These are phyloP conservation scores for Penicillium soppii DNA, from an alignment of 495 filamentous ascomycete species.

Conservation along the genomic window DNA sequence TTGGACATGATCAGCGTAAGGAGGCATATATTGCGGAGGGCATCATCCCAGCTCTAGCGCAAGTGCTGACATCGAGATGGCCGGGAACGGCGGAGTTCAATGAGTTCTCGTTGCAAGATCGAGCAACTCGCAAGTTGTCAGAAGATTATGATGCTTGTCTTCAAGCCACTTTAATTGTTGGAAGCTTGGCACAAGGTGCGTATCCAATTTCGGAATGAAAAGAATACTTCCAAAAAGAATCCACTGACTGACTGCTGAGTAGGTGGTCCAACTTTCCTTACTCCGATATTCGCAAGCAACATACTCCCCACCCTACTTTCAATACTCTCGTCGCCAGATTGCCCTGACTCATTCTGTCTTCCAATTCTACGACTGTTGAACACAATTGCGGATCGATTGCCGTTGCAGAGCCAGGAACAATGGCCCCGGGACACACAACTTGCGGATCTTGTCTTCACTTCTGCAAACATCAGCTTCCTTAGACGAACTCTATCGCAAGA, in stretches of 20 bases:
- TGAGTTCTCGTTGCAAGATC: conserved; percentile 20
- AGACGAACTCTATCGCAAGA: conserved; percentile 63
- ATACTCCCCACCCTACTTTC: conserved; percentile 66
- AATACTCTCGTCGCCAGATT: conserved; percentile 62
- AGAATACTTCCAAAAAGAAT: not conserved
- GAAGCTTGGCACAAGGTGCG: conserved; percentile 81
- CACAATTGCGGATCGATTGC: conserved; percentile 66
- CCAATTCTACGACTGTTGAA: conserved; percentile 74
- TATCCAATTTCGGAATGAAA: not conserved
- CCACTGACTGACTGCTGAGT: conserved; percentile 18
- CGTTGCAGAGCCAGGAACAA: conserved; percentile 46
- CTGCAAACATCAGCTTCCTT: conserved; percentile 56
- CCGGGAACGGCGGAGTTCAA: conserved; percentile 37
- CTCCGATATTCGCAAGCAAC: conserved; percentile 65
- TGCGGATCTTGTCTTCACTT: conserved; percentile 63
- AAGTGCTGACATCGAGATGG: conserved; percentile 50
- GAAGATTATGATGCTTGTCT: conserved; percentile 66
- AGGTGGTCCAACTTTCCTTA: conserved; percentile 81
- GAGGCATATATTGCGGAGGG: conserved; percentile 69
- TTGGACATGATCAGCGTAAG: conserved; percentile 87
- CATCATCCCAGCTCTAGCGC: conserved; percentile 65
- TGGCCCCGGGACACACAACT: conserved; percentile 49
- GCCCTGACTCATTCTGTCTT: conserved; percentile 62
- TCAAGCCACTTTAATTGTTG: conserved; percentile 77
- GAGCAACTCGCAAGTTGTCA: conserved; percentile 20